Percentiles rank a stretch among this genome's conserved stretches.
Evolutionary conservation across 2,329 filamentous ascomycete genomes (phyloP).

Genomic region (Ustulina deusta): DNA sequence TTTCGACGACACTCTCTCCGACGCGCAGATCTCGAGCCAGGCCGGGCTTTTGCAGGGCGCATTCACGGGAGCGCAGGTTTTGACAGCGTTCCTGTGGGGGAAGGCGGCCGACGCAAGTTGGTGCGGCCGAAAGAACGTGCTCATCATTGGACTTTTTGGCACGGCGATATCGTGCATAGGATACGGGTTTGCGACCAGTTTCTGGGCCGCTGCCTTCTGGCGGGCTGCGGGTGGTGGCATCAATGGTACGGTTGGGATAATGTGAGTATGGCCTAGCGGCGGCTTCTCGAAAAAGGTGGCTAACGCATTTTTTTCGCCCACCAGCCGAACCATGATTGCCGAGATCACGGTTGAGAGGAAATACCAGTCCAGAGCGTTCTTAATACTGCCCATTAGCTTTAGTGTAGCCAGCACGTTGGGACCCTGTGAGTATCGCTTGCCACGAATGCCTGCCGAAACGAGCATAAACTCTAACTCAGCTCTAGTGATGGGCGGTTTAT

Average conservation of each 20-base stretch:
- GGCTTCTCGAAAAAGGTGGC: background rate
- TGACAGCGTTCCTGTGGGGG: constrained; percentile 81
- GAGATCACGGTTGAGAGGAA: constrained; percentile 63
- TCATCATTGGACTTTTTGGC: constrained; percentile 76
- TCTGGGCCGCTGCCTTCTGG: constrained; percentile 73
- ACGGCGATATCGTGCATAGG: constrained; percentile 76
- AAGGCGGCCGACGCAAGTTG: constrained; percentile 69
- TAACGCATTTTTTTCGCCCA: constrained; percentile 4
- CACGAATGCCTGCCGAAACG: background rate
- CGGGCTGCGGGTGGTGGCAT: constrained; percentile 71
- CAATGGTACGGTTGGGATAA: constrained; percentile 63
- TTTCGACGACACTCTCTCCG: constrained; percentile 67
- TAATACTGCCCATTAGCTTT: constrained; percentile 62
- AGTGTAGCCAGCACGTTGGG: constrained; percentile 61
- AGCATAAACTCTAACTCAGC: constrained; percentile 27
- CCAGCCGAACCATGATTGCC: constrained; percentile 61
- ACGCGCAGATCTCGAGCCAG: constrained; percentile 71
- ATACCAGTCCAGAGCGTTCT: constrained; percentile 61
- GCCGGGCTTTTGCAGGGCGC: constrained; percentile 77
- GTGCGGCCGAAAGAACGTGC: constrained; percentile 75
- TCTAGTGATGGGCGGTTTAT: constrained; percentile 70
- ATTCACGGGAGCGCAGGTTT: constrained; percentile 79
- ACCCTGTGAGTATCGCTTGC: constrained; percentile 52
- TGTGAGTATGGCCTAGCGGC: constrained; percentile 51
- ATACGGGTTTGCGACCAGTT: constrained; percentile 77